Conservation (phyloP, 2,329 filamentous ascomycete species). For the Ophiostoma novo-ulmi region DNA sequence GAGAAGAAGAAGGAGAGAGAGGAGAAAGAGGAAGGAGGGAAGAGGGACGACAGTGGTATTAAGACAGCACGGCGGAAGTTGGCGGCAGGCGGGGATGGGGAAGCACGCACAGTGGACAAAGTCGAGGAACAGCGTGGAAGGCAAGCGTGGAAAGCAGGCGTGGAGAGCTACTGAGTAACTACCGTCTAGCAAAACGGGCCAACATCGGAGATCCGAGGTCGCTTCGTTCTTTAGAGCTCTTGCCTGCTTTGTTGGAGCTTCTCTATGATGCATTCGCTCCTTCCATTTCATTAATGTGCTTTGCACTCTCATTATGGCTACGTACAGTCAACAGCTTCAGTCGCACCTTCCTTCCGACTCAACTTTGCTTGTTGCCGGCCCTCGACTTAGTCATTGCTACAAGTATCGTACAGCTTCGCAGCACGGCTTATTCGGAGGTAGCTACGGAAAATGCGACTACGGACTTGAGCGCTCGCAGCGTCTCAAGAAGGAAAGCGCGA, state of each 20-base stretch:
- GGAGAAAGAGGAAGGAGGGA: conserved; percentile 10
- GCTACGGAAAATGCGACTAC: not conserved
- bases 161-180: not conserved
- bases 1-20: conserved; percentile 9
- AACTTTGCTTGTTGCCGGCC: too few species aligned
- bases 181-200: conserved; percentile 12
- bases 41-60: conserved; percentile 13
- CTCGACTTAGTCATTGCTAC: too few species aligned
- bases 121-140: conserved; percentile 12
- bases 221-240: conserved; percentile 2
- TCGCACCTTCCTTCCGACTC: not conserved
- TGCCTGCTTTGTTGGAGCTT: not conserved
- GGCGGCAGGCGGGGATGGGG: conserved; percentile 20
- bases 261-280: not conserved
- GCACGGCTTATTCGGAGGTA: not conserved
- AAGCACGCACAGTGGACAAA: conserved; percentile 7
- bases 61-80: conserved; percentile 20
- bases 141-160: conserved; percentile 4
- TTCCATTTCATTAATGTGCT: not conserved
- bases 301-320: not conserved
- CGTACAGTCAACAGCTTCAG: not conserved
- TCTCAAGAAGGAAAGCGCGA: not conserved
- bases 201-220: conserved; percentile 27
- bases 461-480: conserved; percentile 3
- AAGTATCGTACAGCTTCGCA: not conserved